Evolutionary conservation across 2,329 filamentous ascomycete species (phyloP).

Genomic region (Exophiala phaeomuriformis): DNA sequence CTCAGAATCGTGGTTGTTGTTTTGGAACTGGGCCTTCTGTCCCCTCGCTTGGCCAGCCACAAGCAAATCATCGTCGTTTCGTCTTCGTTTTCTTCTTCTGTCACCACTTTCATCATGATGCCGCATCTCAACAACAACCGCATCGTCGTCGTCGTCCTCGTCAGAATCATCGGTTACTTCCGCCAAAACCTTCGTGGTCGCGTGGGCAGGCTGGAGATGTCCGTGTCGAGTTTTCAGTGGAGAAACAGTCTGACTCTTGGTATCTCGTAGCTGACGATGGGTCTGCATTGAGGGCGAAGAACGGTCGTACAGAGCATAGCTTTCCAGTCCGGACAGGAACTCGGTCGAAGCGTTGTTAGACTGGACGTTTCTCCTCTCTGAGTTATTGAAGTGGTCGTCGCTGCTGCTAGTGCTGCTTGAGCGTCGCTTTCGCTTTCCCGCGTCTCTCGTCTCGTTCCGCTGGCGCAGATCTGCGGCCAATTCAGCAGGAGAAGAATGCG

Average conservation of each 20-base stretch:
- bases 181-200: too few relatives aligned
- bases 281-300: not conserved
- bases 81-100: not conserved
- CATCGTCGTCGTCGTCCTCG: too few relatives aligned
- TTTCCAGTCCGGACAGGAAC: constrained; percentile 9
- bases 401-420: not conserved
- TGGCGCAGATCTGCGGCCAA: not conserved
- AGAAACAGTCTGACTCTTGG: too few relatives aligned
- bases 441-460: not conserved
- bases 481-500: constrained; percentile 1
- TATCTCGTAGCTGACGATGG: not conserved
- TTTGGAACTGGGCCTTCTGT: not conserved
- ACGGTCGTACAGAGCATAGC: not conserved
- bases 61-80: not conserved
- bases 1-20: not conserved
- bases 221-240: too few relatives aligned
- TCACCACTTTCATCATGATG: too few relatives aligned
- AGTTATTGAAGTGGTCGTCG: not conserved
- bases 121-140: too few relatives aligned
- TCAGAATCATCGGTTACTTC: too few relatives aligned
- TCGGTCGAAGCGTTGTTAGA: constrained; percentile 10
- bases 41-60: not conserved
- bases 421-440: not conserved
- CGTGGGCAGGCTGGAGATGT: too few relatives aligned
- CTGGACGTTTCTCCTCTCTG: not conserved